phyloP scores from a whole-genome alignment of 306 rosid species.

The Quercus agrifolia region DNA sequence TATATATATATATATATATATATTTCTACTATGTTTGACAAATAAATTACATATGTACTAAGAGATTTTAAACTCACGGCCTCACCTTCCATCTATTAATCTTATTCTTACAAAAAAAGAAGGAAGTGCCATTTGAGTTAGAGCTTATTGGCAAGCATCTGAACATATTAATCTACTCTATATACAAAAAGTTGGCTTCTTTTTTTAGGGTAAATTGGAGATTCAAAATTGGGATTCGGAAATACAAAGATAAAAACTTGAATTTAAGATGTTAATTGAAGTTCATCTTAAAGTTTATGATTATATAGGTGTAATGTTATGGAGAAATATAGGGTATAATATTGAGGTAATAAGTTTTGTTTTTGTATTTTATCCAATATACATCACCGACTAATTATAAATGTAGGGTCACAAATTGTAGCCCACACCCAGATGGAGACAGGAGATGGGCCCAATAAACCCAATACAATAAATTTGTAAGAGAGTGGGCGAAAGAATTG shows the following conservation, averaged over 20 bases:
- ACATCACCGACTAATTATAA: background rate
- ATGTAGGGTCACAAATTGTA: no score
- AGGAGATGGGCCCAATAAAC: no score
- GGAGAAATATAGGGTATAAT: background rate
- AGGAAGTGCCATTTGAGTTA: no score
- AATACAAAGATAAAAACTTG: background rate
- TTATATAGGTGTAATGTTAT: background rate
- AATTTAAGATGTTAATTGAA: background rate
- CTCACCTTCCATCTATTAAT: no score
- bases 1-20: no score
- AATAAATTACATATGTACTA: no score
- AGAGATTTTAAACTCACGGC: accelerated
- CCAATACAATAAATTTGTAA: no score
- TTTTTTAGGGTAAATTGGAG: background rate
- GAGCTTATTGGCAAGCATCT: background rate
- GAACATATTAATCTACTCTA: background rate
- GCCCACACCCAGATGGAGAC: no score
- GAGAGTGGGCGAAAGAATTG: no score
- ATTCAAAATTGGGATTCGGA: background rate
- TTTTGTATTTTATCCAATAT: background rate
- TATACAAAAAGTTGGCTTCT: background rate
- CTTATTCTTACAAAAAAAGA: no score
- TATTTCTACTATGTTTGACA: no score
- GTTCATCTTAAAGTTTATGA: background rate
- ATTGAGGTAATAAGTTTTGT: background rate